Conservation (phyloP, 2,329 filamentous ascomycete species). For the Furcasterigmium sp. region DNA sequence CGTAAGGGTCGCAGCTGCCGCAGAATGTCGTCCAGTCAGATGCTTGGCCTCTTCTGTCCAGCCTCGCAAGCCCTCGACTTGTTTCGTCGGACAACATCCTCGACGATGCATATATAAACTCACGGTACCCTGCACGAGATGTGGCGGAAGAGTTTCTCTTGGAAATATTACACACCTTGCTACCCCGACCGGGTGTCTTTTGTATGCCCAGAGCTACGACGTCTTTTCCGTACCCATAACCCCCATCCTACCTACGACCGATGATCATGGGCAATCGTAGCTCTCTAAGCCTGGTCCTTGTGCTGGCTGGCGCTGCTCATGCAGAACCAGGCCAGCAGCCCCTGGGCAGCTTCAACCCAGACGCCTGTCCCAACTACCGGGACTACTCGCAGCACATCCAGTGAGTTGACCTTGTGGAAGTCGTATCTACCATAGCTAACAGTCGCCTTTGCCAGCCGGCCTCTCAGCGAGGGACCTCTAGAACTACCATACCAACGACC, state of each 20-base stretch:
- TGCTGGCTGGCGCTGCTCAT: slow-evolving; percentile 10
- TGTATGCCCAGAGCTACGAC: background rate
- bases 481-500: slow-evolving; percentile 83
- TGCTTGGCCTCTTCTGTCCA: no score
- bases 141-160: no score
- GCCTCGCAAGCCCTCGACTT: no score
- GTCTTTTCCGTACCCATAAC: background rate
- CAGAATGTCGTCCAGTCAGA: no score
- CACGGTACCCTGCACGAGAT: no score
- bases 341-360: slow-evolving; percentile 11
- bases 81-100: no score
- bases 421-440: background rate
- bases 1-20: no score
- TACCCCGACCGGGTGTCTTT: no score
- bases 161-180: no score
- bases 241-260: background rate
- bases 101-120: no score
- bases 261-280: slow-evolving; percentile 7
- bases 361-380: slow-evolving; percentile 35
- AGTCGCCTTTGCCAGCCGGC: slow-evolving; percentile 48
- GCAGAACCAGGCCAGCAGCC: slow-evolving; percentile 11
- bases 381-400: slow-evolving; percentile 31
- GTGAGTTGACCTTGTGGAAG: slow-evolving; percentile 21
- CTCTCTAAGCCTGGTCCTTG: slow-evolving; percentile 10
- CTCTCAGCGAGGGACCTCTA: slow-evolving; percentile 74